Percentiles rank a stretch among this genome's conserved stretches.
Conservation (phyloP, 225 moss, liverwort and hornwort genomes). For the Antitrichia curtipendula region DNA sequence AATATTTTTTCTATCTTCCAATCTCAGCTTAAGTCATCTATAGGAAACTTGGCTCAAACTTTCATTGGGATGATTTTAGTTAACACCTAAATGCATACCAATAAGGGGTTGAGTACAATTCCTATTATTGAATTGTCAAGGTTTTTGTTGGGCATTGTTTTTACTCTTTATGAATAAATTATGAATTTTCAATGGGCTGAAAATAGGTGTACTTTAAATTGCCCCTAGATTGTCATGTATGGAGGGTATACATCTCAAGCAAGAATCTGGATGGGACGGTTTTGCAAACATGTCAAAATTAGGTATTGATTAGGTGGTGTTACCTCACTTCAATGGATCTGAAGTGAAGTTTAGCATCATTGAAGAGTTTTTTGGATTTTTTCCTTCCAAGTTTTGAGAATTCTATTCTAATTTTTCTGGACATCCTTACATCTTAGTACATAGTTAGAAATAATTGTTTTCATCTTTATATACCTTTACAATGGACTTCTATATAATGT, state of each 20-base stretch:
- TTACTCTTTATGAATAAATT: background rate
- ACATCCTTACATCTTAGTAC: background rate
- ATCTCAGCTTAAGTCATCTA: no score
- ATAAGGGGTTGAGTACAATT: background rate
- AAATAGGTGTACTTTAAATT: background rate
- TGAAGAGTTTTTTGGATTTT: background rate
- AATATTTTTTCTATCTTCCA: no score
- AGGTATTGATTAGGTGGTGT: background rate
- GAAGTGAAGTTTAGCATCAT: background rate
- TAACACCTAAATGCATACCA: background rate
- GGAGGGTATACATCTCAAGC: background rate
- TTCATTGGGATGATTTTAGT: no score
- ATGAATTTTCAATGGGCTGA: background rate
- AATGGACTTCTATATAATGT: background rate
- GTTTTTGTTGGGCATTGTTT: background rate
- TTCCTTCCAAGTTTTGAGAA: background rate
- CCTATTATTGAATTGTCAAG: background rate
- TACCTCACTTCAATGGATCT: background rate
- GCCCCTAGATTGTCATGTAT: background rate
- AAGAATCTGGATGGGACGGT: background rate
- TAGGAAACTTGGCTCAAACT: no score
- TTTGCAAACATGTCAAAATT: background rate
- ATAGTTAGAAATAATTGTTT: fast-evolving
- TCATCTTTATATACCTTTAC: no score
- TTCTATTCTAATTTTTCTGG: background rate